Base-by-base conservation (phyloP, 1,139 yeast species). In the Kluyveromyces sp. region DNA sequence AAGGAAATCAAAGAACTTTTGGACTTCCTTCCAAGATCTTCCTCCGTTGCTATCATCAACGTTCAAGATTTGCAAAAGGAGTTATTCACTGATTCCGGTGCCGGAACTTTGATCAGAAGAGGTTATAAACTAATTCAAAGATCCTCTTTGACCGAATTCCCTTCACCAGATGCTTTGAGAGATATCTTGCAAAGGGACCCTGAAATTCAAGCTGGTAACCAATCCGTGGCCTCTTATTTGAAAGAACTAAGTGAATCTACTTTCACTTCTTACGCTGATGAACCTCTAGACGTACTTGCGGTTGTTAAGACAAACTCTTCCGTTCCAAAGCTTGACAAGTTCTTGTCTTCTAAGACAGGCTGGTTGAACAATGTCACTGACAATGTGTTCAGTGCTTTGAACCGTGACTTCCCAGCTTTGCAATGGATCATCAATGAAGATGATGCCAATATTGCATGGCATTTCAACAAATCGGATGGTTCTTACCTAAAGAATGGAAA, bases 291-390 rank as follows among this genome's bases (percentile, higher is more conserved):
- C 61, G 97, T 89, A 3, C 74, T 92, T 58, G 96, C 97, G 15
- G 83, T 92, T 58, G 95, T 92, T 35, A 72, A 74, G 38, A 66
- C 69, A 37, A 66, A 67, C 42, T 49, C 58, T 0, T 45, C 52
- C 8, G 70, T 85, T 48, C 84, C 97, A n/a, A 78, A 76, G 48
- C 71, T 92, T 53, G 96, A 88, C 66, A 89, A 88, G 67, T 88
- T 92, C 63, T 74, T 89, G 56, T 88, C 95, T 32, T 79, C 95
- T 33, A 82, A 85, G 66, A 79, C 86, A 50, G 97, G 97, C 40
- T 92, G 99, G 99, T 80, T 92, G 64, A 92, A 92, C 72, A 92
- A 90, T 58, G 97, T 92, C 49, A 85, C 96, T 48, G 99, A 92
- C 61, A 92, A 90, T 67, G 85, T 94, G 49, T 92, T 95, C 78